Evolutionary conservation across 805 yeast genomes (phyloP).

Genomic region (Starmerella etchellsii): DNA sequence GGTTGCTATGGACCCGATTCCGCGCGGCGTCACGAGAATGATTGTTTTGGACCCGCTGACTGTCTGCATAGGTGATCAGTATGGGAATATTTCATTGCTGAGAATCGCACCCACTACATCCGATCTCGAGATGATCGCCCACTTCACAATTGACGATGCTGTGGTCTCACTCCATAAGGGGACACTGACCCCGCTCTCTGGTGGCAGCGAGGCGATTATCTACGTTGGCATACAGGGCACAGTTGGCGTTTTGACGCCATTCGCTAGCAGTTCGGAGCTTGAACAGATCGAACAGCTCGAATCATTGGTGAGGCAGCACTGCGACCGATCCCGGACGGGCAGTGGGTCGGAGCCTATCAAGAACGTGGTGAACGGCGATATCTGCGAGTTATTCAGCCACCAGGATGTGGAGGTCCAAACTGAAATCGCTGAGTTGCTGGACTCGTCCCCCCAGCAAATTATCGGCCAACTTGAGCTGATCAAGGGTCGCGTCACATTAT

Average conservation of each 20-base stretch:
- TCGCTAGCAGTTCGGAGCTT: constrained; percentile 26
- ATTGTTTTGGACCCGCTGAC: constrained; percentile 60
- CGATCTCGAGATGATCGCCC: constrained; percentile 32
- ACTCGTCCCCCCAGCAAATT: constrained; percentile 24
- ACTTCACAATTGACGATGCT: constrained; percentile 58
- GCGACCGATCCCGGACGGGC: not conserved
- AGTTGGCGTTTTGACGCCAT: constrained; percentile 59
- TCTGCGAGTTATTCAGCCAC: constrained; percentile 45
- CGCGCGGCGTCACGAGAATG: constrained; percentile 53
- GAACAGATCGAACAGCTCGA: not conserved
- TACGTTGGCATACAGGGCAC: constrained; percentile 76
- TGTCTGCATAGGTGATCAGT: constrained; percentile 71
- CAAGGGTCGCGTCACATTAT: not conserved
- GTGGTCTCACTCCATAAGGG: constrained; percentile 49
- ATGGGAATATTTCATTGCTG: constrained; percentile 64
- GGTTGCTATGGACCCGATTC: constrained; percentile 55
- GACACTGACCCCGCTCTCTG: constrained; percentile 41
- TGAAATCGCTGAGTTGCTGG: constrained; percentile 25
- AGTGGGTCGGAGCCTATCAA: constrained; percentile 40
- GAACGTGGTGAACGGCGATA: constrained; percentile 76
- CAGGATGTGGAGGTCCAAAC: constrained; percentile 19
- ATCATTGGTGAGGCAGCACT: not conserved
- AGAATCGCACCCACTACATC: constrained; percentile 26
- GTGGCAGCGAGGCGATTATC: constrained; percentile 44
- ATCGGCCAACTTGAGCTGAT: not conserved